These are phyloP conservation scores for Kuraishia ogatae DNA, from an alignment of 805 yeast species.

Conservation along the genomic window DNA sequence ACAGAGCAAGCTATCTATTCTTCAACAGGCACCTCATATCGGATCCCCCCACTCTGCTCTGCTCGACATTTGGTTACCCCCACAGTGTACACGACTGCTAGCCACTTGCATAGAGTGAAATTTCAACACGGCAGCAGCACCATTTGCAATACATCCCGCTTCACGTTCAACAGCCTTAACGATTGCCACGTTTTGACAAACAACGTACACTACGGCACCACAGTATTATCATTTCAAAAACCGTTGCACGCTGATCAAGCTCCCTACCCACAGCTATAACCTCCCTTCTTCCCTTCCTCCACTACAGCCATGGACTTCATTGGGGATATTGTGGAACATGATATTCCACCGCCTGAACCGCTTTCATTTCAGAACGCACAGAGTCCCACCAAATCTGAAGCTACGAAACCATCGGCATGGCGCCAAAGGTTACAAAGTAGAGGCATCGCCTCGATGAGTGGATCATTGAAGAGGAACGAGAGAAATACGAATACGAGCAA, in stretches of 20 bases:
- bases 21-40: too few species aligned
- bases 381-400: conserved; percentile 2
- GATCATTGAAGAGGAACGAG: background rate
- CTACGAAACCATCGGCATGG: background rate
- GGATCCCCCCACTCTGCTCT: too few species aligned
- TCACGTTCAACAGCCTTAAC: too few species aligned
- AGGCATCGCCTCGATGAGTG: background rate
- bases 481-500: background rate
- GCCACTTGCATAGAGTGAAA: background rate
- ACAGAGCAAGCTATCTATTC: too few species aligned
- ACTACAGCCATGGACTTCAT: conserved; percentile 60
- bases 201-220: too few species aligned
- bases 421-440: background rate
- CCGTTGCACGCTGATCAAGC: too few species aligned
- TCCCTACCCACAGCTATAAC: too few species aligned
- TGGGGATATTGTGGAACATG: conserved; percentile 67
- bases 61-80: background rate
- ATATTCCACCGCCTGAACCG: conserved; percentile 26
- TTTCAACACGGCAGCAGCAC: background rate
- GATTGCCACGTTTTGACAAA: too few species aligned
- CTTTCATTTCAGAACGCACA: conserved; percentile 18
- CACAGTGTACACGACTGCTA: background rate
- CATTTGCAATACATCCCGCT: too few species aligned
- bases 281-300: too few species aligned
- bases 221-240: too few species aligned